A percentile compares a stretch with the other conserved stretches of the same genome.
These are phyloP conservation scores for Helicostylum pulchrum DNA, from an alignment of 192 early-diverging fungal species.

Conservation along the genomic window DNA sequence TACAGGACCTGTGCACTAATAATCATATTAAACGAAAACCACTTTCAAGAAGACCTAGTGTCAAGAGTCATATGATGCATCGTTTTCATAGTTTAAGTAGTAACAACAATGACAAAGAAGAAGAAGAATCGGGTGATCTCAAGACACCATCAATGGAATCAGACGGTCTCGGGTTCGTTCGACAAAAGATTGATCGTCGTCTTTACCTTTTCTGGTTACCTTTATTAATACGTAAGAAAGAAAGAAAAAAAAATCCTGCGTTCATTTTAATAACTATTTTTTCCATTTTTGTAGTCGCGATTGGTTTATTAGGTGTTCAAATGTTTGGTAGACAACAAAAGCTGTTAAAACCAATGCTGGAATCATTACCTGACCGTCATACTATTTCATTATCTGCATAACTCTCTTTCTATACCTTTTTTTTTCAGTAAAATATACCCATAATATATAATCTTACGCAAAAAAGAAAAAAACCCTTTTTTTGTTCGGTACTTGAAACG, in stretches of 20 bases:
- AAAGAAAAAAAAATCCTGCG: neutral
- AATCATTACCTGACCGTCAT: too few species aligned
- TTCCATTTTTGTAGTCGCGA: neutral
- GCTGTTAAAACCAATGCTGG: too few species aligned
- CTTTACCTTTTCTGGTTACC: slow-evolving; percentile 61
- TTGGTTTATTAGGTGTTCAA: neutral
- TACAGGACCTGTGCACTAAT: neutral
- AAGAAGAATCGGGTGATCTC: slow-evolving; percentile 5
- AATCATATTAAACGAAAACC: neutral
- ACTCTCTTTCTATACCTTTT: too few species aligned
- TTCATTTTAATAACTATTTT: neutral
- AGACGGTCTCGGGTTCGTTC: slow-evolving; percentile 22
- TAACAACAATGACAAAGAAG: neutral
- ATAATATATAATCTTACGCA: too few species aligned
- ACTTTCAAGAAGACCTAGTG: slow-evolving; percentile 12
- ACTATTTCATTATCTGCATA: too few species aligned
- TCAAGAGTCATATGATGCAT: slow-evolving; percentile 15
- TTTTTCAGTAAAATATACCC: too few species aligned
- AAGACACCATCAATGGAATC: slow-evolving; percentile 25
- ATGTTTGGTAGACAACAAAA: neutral
- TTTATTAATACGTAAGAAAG: slow-evolving; percentile 35
- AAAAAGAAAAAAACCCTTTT: too few species aligned
- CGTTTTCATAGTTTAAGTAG: slow-evolving; percentile 15
- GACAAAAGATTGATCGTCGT: slow-evolving; percentile 49
- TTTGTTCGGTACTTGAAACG: too few species aligned